phyloP scores from a whole-genome alignment of 768 basidiomycete genomes.

The Rhodotorula babjevae region DNA sequence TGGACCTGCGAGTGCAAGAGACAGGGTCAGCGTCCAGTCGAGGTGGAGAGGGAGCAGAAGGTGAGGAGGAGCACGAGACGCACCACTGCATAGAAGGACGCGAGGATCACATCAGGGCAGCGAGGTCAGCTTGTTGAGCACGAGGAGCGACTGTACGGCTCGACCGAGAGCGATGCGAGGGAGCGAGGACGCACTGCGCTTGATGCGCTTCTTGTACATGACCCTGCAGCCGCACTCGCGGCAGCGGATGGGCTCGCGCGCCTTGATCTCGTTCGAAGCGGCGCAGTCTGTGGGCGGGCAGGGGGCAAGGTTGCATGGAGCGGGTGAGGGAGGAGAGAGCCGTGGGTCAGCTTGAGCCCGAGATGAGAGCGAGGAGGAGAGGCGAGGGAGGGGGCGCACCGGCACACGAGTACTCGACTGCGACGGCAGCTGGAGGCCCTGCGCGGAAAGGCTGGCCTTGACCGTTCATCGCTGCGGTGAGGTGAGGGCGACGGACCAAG shows the following conservation, averaged over 20 bases:
- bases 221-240: slow-evolving; percentile 95
- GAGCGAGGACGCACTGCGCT: slow-evolving; percentile 63
- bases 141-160: too few relatives aligned
- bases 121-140: not conserved
- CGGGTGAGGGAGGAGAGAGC: not conserved
- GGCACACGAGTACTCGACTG: slow-evolving; percentile 24
- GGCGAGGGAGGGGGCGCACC: not conserved
- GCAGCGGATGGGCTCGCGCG: slow-evolving; percentile 89
- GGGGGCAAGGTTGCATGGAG: not conserved
- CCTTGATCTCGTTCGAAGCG: slow-evolving; percentile 82
- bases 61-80: too few relatives aligned
- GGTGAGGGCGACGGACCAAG: not conserved
- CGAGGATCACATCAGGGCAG: not conserved
- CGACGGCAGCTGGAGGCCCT: slow-evolving; percentile 51
- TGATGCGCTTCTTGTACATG: slow-evolving; percentile 97
- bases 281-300: slow-evolving; percentile 61
- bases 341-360: not conserved
- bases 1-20: slow-evolving; percentile 42
- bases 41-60: not conserved
- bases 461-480: not conserved
- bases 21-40: slow-evolving; percentile 1
- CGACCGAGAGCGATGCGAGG: not conserved
- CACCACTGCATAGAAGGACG: slow-evolving; percentile 19
- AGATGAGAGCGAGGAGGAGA: slow-evolving; percentile 46
- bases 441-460: slow-evolving; percentile 18